These are phyloP conservation scores for Mortierella sp. DNA, from an alignment of 371 early-diverging fungal species.

Conservation along the genomic window DNA sequence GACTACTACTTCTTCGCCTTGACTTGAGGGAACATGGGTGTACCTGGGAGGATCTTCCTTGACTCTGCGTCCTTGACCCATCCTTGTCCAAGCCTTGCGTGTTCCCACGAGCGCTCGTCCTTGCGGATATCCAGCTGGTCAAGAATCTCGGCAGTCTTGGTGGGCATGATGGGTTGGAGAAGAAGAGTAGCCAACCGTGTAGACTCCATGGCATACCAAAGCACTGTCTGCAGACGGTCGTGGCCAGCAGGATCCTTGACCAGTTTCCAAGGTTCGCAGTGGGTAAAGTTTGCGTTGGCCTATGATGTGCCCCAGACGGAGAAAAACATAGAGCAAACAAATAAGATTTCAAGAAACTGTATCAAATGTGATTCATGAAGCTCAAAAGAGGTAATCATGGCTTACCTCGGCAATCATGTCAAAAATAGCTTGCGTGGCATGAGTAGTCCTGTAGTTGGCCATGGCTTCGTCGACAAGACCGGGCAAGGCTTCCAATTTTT, in stretches of 20 bases:
- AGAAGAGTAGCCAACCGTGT: constrained; percentile 81
- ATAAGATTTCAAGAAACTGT: background rate
- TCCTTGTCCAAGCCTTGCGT: constrained; percentile 37
- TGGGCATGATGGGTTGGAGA: constrained; percentile 92
- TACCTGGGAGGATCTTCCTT: constrained; percentile 1
- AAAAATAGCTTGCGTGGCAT: constrained; percentile 67
- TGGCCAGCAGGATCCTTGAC: constrained; percentile 60
- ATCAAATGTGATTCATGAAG: background rate
- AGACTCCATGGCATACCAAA: constrained; percentile 84
- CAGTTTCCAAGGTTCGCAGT: constrained; percentile 87
- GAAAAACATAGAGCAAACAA: background rate
- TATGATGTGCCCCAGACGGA: constrained; percentile 14
- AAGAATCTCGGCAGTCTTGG: constrained; percentile 75
- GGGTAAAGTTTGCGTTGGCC: constrained; percentile 84
- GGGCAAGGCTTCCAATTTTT: constrained; percentile 58
- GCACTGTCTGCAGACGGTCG: constrained; percentile 68
- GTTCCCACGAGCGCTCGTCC: constrained; percentile 66
- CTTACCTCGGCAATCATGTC: constrained; percentile 70
- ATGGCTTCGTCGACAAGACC: constrained; percentile 55
- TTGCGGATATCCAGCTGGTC: constrained; percentile 68
- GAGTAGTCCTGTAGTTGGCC: constrained; percentile 56
- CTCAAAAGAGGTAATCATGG: background rate
- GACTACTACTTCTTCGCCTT: constrained; percentile 18
- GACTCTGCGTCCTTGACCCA: constrained; percentile 25
- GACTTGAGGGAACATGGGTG: constrained; percentile 41